Evolutionary conservation across 2,329 filamentous ascomycete species (phyloP), one percentile per base, ranked within the genome.

Genomic region (Boeremia exigua): DNA sequence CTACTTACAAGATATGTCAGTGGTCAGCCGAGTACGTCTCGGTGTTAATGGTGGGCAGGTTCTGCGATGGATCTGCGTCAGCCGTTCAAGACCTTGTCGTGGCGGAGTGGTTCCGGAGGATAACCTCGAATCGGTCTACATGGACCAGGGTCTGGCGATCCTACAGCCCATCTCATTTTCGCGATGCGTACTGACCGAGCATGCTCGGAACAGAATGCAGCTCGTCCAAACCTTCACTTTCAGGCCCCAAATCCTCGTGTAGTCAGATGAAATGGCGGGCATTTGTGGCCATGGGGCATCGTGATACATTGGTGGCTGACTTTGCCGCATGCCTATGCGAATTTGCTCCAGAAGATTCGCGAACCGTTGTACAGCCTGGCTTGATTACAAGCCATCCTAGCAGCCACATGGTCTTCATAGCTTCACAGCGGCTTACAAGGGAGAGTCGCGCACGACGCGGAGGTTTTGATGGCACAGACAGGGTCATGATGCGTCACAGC

Each of bases 1-100:
- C 42, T 51, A 53, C 48, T 48, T 50, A 52, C 64, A 60, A 60
- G 54, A 62, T 61, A 51, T 64, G 47, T 60, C 60, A 56, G 59
- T 59, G 64, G 62, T 67, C 69, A 69, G 65, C 62, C 66, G 65
- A 68, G 62, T 64, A 56, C 60, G 63, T 58, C 52, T 62, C 61
- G 59, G 54, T 57, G 60, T 62, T 44, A 56, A 45, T 48, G 38
- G 63, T 64, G 60, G 61, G 61, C 59, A 67, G 60, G 58, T 62
- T 54, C 64, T 47, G 52, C 51, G 61, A 68, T 68, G 66, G 71
- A 75, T 75, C 71, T 71, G 64, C 71, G 65, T 67, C 66, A 68
- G 67, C 69, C 62, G 65, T 64, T 66, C 27, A 48, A 34, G 56
- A 56, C 69, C 71, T 63, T 68, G 70, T 66, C 50, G 63, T 69